Evolutionary conservation across 257 asterid genomes (phyloP).

Genomic region (Gardenia jasminoides): DNA sequence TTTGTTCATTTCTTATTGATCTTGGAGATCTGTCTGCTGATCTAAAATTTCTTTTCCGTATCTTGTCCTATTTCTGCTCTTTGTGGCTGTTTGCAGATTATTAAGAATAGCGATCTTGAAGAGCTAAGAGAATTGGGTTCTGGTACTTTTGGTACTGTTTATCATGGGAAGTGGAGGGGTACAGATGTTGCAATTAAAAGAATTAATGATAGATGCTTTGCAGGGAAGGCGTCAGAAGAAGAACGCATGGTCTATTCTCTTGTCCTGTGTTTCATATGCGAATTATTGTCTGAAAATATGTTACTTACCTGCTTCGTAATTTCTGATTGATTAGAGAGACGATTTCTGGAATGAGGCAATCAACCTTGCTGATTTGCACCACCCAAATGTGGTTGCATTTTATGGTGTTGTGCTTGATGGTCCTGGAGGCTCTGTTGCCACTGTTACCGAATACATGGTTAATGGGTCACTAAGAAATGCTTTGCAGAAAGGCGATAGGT

Average conservation of each 20-base stretch:
- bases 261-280: not conserved
- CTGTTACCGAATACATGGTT: slow-evolving; percentile 98
- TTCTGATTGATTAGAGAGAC: slow-evolving; percentile 55
- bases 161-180: slow-evolving; percentile 99
- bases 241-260: slow-evolving; percentile 83
- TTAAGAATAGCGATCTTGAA: slow-evolving; percentile 85
- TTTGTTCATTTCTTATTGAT: not conserved
- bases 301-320: slow-evolving; percentile 10
- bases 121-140: slow-evolving; percentile 96
- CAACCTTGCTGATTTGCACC: slow-evolving; percentile 97
- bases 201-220: slow-evolving; percentile 87
- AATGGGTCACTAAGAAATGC: slow-evolving; percentile 95
- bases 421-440: slow-evolving; percentile 90
- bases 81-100: slow-evolving; percentile 43
- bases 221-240: slow-evolving; percentile 96
- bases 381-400: slow-evolving; percentile 97
- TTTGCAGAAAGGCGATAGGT: slow-evolving; percentile 92
- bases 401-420: slow-evolving; percentile 98
- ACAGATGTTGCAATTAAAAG: slow-evolving; percentile 97
- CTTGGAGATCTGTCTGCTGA: not conserved
- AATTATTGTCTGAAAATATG: not conserved
- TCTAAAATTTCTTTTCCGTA: not conserved
- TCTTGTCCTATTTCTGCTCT: not conserved
- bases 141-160: slow-evolving; percentile 99
- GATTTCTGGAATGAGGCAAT: slow-evolving; percentile 99